phyloP scores from a whole-genome alignment of 805 yeast species.

The Zygoascus biomembranicola region DNA sequence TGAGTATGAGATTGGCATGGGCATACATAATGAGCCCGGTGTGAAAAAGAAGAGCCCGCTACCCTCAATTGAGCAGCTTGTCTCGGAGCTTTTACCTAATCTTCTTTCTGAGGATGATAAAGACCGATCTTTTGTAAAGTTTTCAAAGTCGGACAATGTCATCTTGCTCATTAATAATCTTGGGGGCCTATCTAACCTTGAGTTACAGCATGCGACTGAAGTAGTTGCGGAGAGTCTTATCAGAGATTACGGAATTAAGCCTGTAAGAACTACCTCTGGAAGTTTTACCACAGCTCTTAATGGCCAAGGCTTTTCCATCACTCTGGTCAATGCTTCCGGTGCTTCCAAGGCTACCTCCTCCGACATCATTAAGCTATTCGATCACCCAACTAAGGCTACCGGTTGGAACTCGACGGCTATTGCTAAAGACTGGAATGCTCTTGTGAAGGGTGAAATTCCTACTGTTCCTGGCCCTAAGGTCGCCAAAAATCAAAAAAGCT shows the following conservation, averaged over 20 bases:
- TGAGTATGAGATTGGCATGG: slow-evolving; percentile 88
- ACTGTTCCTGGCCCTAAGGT: slow-evolving; percentile 20
- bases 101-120: slow-evolving; percentile 55
- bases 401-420: slow-evolving; percentile 60
- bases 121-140: slow-evolving; percentile 77
- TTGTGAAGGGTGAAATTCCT: slow-evolving; percentile 14
- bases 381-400: slow-evolving; percentile 67
- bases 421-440: slow-evolving; percentile 16
- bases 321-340: slow-evolving; percentile 62
- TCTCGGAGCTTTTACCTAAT: slow-evolving; percentile 48
- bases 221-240: slow-evolving; percentile 46
- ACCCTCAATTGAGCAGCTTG: slow-evolving; percentile 59
- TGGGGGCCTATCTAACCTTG: slow-evolving; percentile 83
- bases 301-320: slow-evolving; percentile 86
- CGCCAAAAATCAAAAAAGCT: slow-evolving; percentile 15
- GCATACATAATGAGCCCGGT: slow-evolving; percentile 95
- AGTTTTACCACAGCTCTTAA: slow-evolving; percentile 83
- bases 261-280: slow-evolving; percentile 64
- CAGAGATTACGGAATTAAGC: slow-evolving; percentile 43
- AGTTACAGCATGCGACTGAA: slow-evolving; percentile 63
- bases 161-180: slow-evolving; percentile 72
- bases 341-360: slow-evolving; percentile 34
- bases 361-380: slow-evolving; percentile 48
- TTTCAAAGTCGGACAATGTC: slow-evolving; percentile 48
- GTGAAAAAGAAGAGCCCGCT: slow-evolving; percentile 53